These are phyloP conservation scores for Salix purpurea DNA, from an alignment of 345 rosid genomes.

Conservation along the genomic window DNA sequence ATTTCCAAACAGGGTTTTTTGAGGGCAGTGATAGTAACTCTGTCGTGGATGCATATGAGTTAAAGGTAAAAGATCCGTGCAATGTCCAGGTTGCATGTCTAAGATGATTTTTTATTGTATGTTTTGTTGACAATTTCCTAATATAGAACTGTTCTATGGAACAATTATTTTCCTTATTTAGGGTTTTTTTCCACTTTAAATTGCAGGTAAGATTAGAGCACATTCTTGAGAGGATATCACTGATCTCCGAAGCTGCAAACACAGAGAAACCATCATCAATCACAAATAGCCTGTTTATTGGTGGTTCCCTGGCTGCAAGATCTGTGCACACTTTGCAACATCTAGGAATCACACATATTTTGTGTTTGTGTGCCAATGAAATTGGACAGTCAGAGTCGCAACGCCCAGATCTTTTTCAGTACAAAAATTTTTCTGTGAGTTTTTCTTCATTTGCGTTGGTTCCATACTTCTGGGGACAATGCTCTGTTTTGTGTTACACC, in stretches of 20 bases:
- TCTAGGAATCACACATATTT: constrained; percentile 67
- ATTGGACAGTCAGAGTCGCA: constrained; percentile 97
- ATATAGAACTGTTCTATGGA: not conserved
- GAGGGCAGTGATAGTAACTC: constrained; percentile 81
- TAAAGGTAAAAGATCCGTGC: constrained; percentile 54
- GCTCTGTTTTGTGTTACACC: constrained; percentile 1
- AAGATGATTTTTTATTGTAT: not conserved
- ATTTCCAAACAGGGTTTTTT: constrained; percentile 87
- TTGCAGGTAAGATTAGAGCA: constrained; percentile 94
- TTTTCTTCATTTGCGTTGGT: not conserved
- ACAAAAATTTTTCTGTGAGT: constrained; percentile 84
- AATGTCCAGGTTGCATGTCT: not conserved
- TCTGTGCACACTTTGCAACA: constrained; percentile 78
- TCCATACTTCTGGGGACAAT: not conserved
- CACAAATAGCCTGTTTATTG: constrained; percentile 66
- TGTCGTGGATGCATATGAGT: constrained; percentile 88
- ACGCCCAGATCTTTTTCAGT: constrained; percentile 64
- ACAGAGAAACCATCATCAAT: constrained; percentile 92
- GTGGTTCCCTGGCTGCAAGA: constrained; percentile 92
- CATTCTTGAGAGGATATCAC: constrained; percentile 88
- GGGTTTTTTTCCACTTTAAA: not conserved
- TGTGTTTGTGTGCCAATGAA: constrained; percentile 95
- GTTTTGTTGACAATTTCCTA: not conserved
- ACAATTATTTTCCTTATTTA: not conserved
- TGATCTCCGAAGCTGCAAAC: constrained; percentile 90